Evolutionary conservation across 768 basidiomycete genomes (phyloP), one percentile per base, ranked within the genome.

Genomic region (Hypsizygus marmoreus): DNA sequence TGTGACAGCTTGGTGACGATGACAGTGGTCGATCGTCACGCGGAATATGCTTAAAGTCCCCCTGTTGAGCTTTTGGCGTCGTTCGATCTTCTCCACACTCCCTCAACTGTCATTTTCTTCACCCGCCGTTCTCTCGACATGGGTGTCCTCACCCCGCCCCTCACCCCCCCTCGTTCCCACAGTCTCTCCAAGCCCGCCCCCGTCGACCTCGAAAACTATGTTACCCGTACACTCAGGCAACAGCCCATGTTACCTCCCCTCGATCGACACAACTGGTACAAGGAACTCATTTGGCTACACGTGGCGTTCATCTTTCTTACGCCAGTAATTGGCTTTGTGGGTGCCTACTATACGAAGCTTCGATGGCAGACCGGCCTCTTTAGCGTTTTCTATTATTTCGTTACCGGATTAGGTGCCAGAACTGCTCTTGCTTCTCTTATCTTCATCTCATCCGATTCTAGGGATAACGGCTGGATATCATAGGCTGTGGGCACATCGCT

Each of bases 401-500:
- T 71, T 22, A 70, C 70, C 6, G 95, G 94, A 28, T 76, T 95
- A 12, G 92, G 90, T 83, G 62, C 55, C 79, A 72, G 37, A n/a
- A n/a, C n/a, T n/a, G n/a, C n/a, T 19, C 23, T 33, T 30, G 25
- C 22, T 49, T 41, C 41, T 38, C 29, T 4, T 24, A 11, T 13
- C 2, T 26, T 14, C 10, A 37, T 17, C 22, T 28, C 28, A 16
- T 29, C 24, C 19, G 26, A 35, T 3, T n/a, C n/a, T 40, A 84
- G 82, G 91, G 19, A 91, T 94, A 48, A 93, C 91, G 0, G 91
- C 90, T 8, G 95, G 97, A 9, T 99, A 98, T 70, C 97, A 99
- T 61, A 84, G 97, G 46, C 79, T 98, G 0, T 99, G 95, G 94
- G 91, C 97, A 7, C 97, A 99, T 62, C 83, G 97, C 46, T 79